Evolutionary conservation across 352 stramenopile species (phyloP).

Genomic region (Pythium plurisporium): DNA sequence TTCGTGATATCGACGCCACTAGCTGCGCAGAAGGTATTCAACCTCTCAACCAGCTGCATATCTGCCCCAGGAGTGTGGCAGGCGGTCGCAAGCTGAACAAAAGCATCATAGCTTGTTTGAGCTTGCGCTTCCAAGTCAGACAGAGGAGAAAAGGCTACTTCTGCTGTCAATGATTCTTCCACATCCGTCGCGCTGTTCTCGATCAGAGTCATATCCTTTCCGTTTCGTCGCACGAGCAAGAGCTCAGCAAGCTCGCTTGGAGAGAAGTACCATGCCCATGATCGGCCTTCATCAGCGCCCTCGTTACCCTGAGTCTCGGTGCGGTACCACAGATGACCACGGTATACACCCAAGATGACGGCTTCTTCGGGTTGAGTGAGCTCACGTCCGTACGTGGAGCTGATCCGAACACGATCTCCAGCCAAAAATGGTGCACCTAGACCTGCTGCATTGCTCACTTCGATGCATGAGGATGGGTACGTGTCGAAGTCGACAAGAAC

Average conservation of each 20-base stretch:
- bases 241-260: constrained; percentile 88
- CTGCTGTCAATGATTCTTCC: constrained; percentile 27
- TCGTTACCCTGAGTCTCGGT: constrained; percentile 96
- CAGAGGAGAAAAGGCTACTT: constrained; percentile 35
- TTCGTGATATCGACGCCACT: constrained; percentile 84
- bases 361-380: constrained; percentile 96
- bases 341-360: constrained; percentile 91
- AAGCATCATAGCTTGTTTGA: constrained; percentile 44
- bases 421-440: constrained; percentile 87
- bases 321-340: constrained; percentile 92
- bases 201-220: constrained; percentile 85
- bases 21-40: constrained; percentile 78
- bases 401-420: constrained; percentile 93
- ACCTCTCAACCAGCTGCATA: constrained; percentile 79
- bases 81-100: constrained; percentile 58
- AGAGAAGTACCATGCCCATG: constrained; percentile 96
- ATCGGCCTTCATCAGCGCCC: constrained; percentile 88
- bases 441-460: constrained; percentile 85
- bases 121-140: constrained; percentile 49
- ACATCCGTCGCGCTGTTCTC: constrained; percentile 73
- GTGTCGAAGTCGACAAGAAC: constrained; percentile 94
- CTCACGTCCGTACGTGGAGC: constrained; percentile 91
- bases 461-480: constrained; percentile 84
- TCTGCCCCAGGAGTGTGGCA: constrained; percentile 60
- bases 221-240: constrained; percentile 69